Percentiles rank a stretch among this genome's conserved stretches.
Evolutionary conservation across 2,329 filamentous ascomycete species (phyloP).

Genomic region (Parastagonospora nodorum): DNA sequence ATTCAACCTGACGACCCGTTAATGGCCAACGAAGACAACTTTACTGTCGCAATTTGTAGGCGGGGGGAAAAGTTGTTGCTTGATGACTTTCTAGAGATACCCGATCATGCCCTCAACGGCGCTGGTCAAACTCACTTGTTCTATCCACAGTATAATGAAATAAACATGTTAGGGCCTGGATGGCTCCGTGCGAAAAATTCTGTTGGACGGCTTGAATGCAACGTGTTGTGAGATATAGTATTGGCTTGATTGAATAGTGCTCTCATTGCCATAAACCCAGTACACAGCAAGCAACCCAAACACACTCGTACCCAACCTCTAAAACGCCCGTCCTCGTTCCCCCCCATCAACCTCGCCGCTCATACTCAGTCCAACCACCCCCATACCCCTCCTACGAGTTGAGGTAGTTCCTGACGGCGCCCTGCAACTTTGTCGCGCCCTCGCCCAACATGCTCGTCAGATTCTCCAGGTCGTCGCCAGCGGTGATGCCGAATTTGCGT

Average conservation of each 20-base stretch:
- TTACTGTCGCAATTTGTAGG: background rate
- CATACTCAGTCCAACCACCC: background rate
- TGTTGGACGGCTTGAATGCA: too few relatives aligned
- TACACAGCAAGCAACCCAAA: too few relatives aligned
- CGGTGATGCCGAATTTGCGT: conserved; percentile 91
- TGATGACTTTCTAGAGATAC: conserved; percentile 29
- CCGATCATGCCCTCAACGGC: conserved; percentile 37
- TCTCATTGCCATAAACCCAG: too few relatives aligned
- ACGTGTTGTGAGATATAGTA: too few relatives aligned
- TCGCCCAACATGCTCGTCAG: conserved; percentile 82
- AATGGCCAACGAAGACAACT: conserved; percentile 4
- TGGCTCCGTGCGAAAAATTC: too few relatives aligned
- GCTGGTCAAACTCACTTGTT: conserved; percentile 15
- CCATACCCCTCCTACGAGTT: conserved; percentile 38
- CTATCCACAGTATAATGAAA: background rate
- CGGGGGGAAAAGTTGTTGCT: conserved; percentile 10
- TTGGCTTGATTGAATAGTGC: too few relatives aligned
- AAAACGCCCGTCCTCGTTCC: too few relatives aligned
- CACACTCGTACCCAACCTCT: too few relatives aligned
- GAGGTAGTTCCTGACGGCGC: conserved; percentile 47
- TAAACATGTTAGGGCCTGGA: background rate
- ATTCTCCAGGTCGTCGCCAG: conserved; percentile 94
- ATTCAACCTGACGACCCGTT: conserved; percentile 48
- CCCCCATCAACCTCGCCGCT: too few relatives aligned
- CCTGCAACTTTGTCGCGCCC: conserved; percentile 82